Evolutionary conservation across 805 yeast species (phyloP).

Genomic region (Starmerella floris): DNA sequence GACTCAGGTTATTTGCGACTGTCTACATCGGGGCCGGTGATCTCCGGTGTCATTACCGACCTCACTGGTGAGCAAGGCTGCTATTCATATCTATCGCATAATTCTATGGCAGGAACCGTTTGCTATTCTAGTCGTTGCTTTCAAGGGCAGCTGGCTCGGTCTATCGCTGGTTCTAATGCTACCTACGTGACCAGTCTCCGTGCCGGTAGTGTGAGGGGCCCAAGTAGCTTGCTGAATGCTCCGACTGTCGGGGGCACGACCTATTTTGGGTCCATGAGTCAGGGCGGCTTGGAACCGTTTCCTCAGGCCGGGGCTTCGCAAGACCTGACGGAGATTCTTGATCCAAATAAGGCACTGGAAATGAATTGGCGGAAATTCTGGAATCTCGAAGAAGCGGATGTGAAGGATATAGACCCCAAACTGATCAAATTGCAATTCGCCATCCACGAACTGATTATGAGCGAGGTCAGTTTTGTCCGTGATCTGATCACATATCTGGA

Average conservation of each 20-base stretch:
- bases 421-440: constrained; percentile 53
- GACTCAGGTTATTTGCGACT: constrained; percentile 11
- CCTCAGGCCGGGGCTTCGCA: not conserved
- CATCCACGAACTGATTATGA: constrained; percentile 57
- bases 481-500: constrained; percentile 53
- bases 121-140: not conserved
- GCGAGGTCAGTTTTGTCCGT: constrained; percentile 57
- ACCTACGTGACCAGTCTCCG: not conserved
- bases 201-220: not conserved
- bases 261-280: not conserved
- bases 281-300: not conserved
- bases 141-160: not conserved
- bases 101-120: not conserved
- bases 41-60: constrained; percentile 27
- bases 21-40: constrained; percentile 4
- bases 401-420: constrained; percentile 17
- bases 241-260: not conserved
- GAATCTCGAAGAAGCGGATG: constrained; percentile 16
- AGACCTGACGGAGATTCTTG: not conserved
- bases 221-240: not conserved
- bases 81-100: not conserved
- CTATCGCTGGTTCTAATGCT: not conserved
- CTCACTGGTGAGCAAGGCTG: not conserved
- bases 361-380: constrained; percentile 23
- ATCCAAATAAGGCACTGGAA: constrained; percentile 9